These are phyloP conservation scores for Starmerella riodocensis DNA, from an alignment of 805 yeast species.

Conservation along the genomic window DNA sequence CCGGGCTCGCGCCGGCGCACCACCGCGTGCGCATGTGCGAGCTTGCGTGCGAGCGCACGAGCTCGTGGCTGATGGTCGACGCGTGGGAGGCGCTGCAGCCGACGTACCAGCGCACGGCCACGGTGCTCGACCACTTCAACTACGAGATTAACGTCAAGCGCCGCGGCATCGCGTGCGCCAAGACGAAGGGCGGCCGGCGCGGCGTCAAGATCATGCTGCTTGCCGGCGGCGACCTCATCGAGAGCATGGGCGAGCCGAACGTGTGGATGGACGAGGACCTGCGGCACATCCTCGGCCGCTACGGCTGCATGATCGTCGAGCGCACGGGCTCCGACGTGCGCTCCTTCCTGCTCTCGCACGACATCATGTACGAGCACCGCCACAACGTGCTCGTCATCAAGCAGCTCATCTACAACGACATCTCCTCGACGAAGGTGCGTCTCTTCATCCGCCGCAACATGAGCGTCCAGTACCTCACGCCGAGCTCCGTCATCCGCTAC, in stretches of 20 bases:
- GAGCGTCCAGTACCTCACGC: conserved; percentile 90
- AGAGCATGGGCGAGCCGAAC: conserved; percentile 99
- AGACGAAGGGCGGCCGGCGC: conserved; percentile 33
- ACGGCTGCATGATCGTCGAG: conserved; percentile 93
- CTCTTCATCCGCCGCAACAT: conserved; percentile 84
- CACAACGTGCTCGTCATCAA: conserved; percentile 85
- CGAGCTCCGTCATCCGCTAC: conserved; percentile 87
- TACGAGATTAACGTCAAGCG: conserved; percentile 84
- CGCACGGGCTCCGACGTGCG: conserved; percentile 95
- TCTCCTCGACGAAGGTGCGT: conserved; percentile 86
- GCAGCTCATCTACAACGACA: conserved; percentile 92
- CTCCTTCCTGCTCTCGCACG: conserved; percentile 80
- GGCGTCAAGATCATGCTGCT: conserved; percentile 91
- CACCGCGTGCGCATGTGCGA: conserved; percentile 98
- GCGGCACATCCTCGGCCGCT: conserved; percentile 87
- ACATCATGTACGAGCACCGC: conserved; percentile 93
- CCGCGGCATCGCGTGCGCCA: conserved; percentile 55
- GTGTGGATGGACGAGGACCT: conserved; percentile 96
- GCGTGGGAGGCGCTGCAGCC: conserved; percentile 97
- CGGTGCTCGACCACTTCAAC: conserved; percentile 91
- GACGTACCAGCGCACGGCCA: conserved; percentile 81
- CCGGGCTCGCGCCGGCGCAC: conserved; percentile 75
- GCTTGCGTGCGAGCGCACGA: conserved; percentile 90
- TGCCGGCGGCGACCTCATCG: conserved; percentile 96
- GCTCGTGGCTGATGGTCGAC: conserved; percentile 97